Base-by-base conservation (phyloP, 805 yeast genomes). In the Priceomyces carsonii region DNA sequence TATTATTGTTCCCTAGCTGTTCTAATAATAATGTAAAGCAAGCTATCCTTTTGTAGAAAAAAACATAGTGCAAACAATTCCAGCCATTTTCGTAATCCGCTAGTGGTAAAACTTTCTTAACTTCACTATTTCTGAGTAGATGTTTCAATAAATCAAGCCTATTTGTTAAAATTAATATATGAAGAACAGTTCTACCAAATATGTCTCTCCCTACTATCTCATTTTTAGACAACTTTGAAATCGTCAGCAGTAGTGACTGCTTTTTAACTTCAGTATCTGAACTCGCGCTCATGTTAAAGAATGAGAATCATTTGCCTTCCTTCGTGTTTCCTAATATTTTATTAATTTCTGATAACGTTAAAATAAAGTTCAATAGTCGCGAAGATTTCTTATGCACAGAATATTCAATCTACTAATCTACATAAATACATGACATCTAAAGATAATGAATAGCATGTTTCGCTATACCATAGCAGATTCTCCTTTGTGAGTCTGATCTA, bases 71-170 rank as follows among this genome's bases (percentile, higher is more conserved):
- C 18, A 90, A 64, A 17, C 87, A 77, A 27, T 85, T 84, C 83
- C 95, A 89, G 2, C 87, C 84, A 51, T 77, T 86, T 57, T 89
- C 96, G 34, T 64, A 65, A 55, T 90, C 96, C 2, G 66, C 59
- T 0, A 60, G 47, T 2, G 71, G 45, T 35, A 69, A 25, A 2
- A 63, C 40, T n/a, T 36, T 31, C 32, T 79, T 77, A 15, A 75
- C 50, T 12, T 71, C 69, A 6, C 72, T 68, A 42, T 73, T 71
- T 34, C 65, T 67, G 25, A 83, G 55, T 6, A 84, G 44, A 15
- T 63, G 62, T 6, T 58, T 49, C 12, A 85, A 59, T 17, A 67
- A 51, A 36, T 74, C 78, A 31, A 59, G 52, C 30, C 77, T 63
- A 41, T 81, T 78, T 29, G 70, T 44, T 21, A 77, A 54, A 25